Evolutionary conservation across 192 early-diverging fungal genomes (phyloP).

Genomic region (Rhizophagus clarus): DNA sequence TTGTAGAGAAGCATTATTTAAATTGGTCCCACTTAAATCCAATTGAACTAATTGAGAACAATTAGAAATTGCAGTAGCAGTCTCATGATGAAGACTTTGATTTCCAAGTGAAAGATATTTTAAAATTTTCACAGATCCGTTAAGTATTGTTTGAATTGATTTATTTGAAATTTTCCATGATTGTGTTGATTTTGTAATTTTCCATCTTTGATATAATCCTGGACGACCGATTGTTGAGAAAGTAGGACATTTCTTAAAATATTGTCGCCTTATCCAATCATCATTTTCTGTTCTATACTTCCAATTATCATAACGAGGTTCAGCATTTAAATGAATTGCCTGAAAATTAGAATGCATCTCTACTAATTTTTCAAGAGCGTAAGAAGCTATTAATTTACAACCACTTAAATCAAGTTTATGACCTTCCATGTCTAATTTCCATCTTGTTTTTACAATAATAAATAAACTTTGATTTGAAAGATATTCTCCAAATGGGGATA

Average conservation of each 20-base stretch:
- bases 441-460: constrained; percentile 3
- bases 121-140: background rate
- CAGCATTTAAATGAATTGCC: constrained; percentile 14
- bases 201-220: constrained; percentile 9
- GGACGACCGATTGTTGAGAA: background rate
- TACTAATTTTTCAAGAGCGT: constrained; percentile 13
- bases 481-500: constrained; percentile 8
- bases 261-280: constrained; percentile 1
- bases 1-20: constrained; percentile 1
- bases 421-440: constrained; percentile 13
- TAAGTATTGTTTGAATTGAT: background rate
- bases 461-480: constrained; percentile 15
- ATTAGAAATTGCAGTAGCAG: background rate
- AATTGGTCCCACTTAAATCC: constrained; percentile 14
- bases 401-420: constrained; percentile 20
- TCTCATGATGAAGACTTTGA: background rate
- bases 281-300: background rate
- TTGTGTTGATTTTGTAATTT: background rate
- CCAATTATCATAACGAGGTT: constrained; percentile 20
- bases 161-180: constrained; percentile 8
- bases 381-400: constrained; percentile 1
- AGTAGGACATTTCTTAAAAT: constrained; percentile 16
- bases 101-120: constrained; percentile 11
- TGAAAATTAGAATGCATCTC: background rate
- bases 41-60: constrained; percentile 1